Evolutionary conservation across 2,329 filamentous ascomycete species (phyloP).

Genomic region (Ceratocystis cubensis): DNA sequence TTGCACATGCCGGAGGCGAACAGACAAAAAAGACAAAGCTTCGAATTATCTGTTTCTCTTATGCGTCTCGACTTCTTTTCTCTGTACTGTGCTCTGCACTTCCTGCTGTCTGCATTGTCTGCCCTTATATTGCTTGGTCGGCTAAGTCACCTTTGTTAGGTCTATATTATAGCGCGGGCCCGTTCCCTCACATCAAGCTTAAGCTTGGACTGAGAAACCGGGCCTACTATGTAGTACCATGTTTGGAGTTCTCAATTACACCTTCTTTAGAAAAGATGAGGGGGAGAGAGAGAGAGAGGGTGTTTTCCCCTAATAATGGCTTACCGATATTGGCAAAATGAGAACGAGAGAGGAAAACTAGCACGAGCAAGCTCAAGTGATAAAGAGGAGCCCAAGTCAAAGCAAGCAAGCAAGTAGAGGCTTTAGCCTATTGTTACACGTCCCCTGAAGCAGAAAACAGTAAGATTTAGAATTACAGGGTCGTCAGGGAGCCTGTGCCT

Average conservation of each 20-base stretch:
- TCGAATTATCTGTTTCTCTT: background rate
- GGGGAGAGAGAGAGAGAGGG: too few relatives aligned
- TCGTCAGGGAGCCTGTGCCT: too few relatives aligned
- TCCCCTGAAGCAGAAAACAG: too few relatives aligned
- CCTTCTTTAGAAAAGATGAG: background rate
- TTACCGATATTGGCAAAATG: too few relatives aligned
- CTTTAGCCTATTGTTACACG: too few relatives aligned
- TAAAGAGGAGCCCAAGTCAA: too few relatives aligned
- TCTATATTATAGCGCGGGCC: background rate
- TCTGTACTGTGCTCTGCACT: background rate
- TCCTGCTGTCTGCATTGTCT: background rate
- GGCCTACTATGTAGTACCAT: constrained; percentile 7
- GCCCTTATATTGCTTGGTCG: background rate
- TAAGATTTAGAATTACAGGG: too few relatives aligned
- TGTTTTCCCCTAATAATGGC: too few relatives aligned
- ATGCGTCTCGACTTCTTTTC: background rate
- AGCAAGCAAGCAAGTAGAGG: too few relatives aligned
- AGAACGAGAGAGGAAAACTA: too few relatives aligned
- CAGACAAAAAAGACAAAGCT: background rate
- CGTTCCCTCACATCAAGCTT: constrained; percentile 10
- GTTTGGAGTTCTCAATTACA: background rate
- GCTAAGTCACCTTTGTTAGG: background rate
- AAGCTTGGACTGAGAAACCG: constrained; percentile 5
- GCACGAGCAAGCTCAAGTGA: too few relatives aligned
- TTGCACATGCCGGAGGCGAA: background rate